Evolutionary conservation across 768 basidiomycete genomes (phyloP).

Genomic region (Mycena alexandri): DNA sequence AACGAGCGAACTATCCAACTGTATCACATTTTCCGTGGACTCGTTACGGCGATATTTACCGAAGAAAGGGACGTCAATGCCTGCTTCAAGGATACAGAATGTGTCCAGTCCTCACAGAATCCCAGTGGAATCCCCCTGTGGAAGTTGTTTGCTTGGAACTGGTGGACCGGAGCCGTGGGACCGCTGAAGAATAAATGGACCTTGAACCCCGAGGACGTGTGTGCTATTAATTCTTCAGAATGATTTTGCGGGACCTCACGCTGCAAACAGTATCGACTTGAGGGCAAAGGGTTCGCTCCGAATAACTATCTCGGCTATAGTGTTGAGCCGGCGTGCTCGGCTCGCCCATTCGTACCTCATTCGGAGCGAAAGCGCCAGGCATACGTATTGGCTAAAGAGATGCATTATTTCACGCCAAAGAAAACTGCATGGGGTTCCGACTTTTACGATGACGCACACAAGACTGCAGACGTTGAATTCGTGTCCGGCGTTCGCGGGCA

Average conservation of each 20-base stretch:
- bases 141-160: conserved; percentile 52
- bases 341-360: conserved; percentile 42
- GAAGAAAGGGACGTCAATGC: not conserved
- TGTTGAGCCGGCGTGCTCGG: conserved; percentile 45
- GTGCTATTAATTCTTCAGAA: not conserved
- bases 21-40: conserved; percentile 50
- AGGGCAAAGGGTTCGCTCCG: conserved; percentile 1
- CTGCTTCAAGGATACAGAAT: conserved; percentile 21
- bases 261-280: conserved; percentile 29
- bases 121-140: conserved; percentile 53
- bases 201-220: conserved; percentile 45
- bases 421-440: conserved; percentile 22
- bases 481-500: conserved; percentile 16
- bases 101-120: conserved; percentile 31
- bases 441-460: conserved; percentile 20
- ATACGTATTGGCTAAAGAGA: conserved; percentile 22
- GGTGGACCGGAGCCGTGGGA: conserved; percentile 36
- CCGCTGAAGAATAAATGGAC: conserved; percentile 49
- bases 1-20: conserved; percentile 46
- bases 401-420: conserved; percentile 11
- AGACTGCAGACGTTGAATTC: conserved; percentile 9
- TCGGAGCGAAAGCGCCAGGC: conserved; percentile 39
- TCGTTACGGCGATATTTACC: conserved; percentile 44
- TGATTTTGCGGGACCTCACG: conserved; percentile 31
- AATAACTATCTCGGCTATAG: conserved; percentile 45